phyloP scores from a whole-genome alignment of 2,329 filamentous ascomycete species.

The Anthostomella pinea region DNA sequence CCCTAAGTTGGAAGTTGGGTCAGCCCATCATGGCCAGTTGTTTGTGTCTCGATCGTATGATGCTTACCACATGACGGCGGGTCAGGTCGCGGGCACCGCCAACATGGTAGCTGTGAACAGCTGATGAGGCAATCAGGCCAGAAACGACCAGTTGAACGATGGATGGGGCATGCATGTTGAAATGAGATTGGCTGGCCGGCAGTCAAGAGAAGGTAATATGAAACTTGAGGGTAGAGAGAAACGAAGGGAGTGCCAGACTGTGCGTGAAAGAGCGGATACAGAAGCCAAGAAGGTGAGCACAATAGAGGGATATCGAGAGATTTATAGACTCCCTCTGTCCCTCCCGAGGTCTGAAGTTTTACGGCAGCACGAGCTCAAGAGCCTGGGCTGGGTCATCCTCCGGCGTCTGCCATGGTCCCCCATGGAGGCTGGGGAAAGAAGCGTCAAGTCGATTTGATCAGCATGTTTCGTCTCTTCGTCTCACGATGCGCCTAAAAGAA shows the following conservation, averaged over 20 bases:
- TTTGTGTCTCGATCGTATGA: background rate
- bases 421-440: background rate
- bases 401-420: background rate
- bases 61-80: constrained; percentile 13
- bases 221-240: constrained; percentile 10
- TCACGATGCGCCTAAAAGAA: too few species aligned
- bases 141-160: constrained; percentile 29
- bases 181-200: constrained; percentile 27
- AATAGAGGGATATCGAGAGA: constrained; percentile 4
- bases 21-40: background rate
- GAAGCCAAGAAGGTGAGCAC: constrained; percentile 3
- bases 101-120: constrained; percentile 29
- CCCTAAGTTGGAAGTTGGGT: constrained; percentile 11
- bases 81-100: constrained; percentile 18
- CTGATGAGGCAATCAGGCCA: constrained; percentile 30
- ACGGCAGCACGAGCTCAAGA: too few species aligned
- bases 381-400: background rate
- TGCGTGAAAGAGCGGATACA: background rate
- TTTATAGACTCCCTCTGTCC: constrained; percentile 1
- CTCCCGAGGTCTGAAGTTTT: too few species aligned
- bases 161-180: constrained; percentile 32
- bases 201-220: constrained; percentile 23
- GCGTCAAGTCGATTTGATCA: constrained; percentile 2
- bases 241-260: constrained; percentile 1
- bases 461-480: background rate